These are phyloP conservation scores for Dioszegia hungarica DNA, from an alignment of 768 basidiomycete species.

Conservation along the genomic window DNA sequence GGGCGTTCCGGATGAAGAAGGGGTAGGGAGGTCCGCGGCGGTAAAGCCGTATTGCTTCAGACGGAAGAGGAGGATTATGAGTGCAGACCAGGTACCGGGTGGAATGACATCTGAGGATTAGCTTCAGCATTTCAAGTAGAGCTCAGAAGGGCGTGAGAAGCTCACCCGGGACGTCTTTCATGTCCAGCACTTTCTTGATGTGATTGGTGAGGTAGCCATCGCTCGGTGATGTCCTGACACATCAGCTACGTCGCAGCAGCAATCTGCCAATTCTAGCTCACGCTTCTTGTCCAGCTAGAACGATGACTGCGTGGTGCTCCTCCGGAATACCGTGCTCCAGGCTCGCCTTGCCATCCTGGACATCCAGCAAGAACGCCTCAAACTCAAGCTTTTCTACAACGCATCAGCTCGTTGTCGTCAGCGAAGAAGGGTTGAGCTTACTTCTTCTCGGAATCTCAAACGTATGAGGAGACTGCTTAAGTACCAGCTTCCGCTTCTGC, in stretches of 20 bases:
- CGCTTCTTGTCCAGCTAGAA: constrained; percentile 33
- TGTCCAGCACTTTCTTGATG: constrained; percentile 19
- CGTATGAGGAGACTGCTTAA: constrained; percentile 17
- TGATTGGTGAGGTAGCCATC: constrained; percentile 24
- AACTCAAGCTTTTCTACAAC: constrained; percentile 21
- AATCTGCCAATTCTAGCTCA: constrained; percentile 6
- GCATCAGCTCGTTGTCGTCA: neutral
- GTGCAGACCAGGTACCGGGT: constrained; percentile 8
- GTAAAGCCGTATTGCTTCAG: constrained; percentile 29
- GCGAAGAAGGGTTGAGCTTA: constrained; percentile 4
- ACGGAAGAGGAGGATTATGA: constrained; percentile 29
- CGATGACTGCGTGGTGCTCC: constrained; percentile 24
- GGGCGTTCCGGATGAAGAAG: constrained; percentile 10
- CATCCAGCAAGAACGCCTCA: constrained; percentile 27
- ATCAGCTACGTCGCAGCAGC: neutral
- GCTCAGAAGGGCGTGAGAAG: neutral
- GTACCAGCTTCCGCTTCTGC: constrained; percentile 23
- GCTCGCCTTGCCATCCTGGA: constrained; percentile 17
- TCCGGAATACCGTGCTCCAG: constrained; percentile 20
- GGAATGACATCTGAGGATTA: constrained; percentile 17
- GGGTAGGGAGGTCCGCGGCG: constrained; percentile 28
- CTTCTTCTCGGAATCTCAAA: constrained; percentile 19
- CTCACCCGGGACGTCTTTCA: constrained; percentile 13
- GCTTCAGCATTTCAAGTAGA: neutral
- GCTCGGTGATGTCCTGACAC: constrained; percentile 12